Conservation (phyloP, 2,329 filamentous ascomycete genomes). For the Coleophoma cylindrospora region DNA sequence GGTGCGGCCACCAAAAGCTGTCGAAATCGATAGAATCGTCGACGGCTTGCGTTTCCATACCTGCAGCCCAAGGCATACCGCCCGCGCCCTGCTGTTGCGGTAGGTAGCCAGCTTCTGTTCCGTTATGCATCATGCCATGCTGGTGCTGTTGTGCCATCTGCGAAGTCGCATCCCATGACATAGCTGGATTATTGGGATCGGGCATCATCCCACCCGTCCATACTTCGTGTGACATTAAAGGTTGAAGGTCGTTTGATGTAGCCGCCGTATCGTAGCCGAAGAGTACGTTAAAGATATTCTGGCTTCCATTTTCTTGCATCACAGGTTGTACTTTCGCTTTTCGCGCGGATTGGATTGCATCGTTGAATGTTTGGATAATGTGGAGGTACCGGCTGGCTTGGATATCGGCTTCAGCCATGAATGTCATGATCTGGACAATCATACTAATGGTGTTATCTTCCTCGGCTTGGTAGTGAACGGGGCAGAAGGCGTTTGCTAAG, state of each 20-base stretch:
- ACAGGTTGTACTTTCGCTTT: background rate
- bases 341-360: background rate
- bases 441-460: constrained; percentile 33
- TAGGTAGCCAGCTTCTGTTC: too few species aligned
- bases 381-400: constrained; percentile 32
- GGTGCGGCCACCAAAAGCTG: constrained; percentile 2
- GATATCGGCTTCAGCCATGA: constrained; percentile 39
- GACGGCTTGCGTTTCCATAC: background rate
- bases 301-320: background rate
- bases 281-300: constrained; percentile 5
- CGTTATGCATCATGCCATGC: too few species aligned
- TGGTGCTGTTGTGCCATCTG: too few species aligned
- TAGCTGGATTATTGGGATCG: too few species aligned
- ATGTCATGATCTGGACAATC: constrained; percentile 38
- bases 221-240: too few species aligned
- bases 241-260: too few species aligned
- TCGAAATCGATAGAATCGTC: constrained; percentile 6
- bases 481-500: constrained; percentile 48
- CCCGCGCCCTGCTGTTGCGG: too few species aligned
- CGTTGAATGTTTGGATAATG: constrained; percentile 2
- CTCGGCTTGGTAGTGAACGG: constrained; percentile 38
- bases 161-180: too few species aligned
- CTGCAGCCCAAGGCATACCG: too few species aligned
- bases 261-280: background rate
- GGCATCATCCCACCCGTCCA: too few species aligned